Percentiles rank a stretch among this genome's conserved stretches.
Conservation (phyloP, 495 filamentous ascomycete species). For the Aspergillus indologenus region DNA sequence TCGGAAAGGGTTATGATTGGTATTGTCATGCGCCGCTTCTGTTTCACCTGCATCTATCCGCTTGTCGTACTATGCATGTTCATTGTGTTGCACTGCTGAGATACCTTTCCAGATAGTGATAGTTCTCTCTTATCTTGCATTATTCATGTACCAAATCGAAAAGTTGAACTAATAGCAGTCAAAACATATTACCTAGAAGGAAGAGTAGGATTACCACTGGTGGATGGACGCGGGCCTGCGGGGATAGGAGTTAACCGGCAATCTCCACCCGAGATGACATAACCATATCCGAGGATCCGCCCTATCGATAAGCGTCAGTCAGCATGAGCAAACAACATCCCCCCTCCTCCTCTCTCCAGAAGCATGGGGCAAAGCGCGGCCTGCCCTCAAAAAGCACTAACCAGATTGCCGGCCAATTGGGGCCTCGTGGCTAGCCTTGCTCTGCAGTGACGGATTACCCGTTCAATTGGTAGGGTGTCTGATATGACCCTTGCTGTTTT, state of each 20-base stretch:
- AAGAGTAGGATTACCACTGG: too few species aligned
- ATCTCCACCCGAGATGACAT: slow-evolving; percentile 14
- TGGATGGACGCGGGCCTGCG: background rate
- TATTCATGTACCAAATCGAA: too few species aligned
- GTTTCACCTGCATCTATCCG: background rate
- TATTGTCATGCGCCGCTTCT: background rate
- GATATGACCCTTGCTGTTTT: slow-evolving; percentile 13
- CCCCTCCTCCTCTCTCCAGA: too few species aligned
- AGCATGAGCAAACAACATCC: background rate
- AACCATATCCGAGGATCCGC: slow-evolving; percentile 9
- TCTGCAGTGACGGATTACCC: background rate
- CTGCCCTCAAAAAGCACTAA: background rate
- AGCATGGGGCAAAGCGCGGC: background rate
- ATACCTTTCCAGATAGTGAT: background rate
- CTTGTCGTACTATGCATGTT: background rate
- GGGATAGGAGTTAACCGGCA: slow-evolving; percentile 15
- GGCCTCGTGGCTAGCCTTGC: background rate
- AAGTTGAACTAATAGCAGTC: too few species aligned
- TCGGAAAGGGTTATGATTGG: background rate
- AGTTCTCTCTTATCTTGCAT: too few species aligned
- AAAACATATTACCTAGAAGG: too few species aligned
- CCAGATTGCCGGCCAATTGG: slow-evolving; percentile 13
- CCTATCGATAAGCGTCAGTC: slow-evolving; percentile 16
- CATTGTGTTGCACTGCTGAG: background rate
- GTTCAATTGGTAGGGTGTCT: background rate